Base-by-base conservation (phyloP, 768 basidiomycete genomes). In the Lenzites betulinus region DNA sequence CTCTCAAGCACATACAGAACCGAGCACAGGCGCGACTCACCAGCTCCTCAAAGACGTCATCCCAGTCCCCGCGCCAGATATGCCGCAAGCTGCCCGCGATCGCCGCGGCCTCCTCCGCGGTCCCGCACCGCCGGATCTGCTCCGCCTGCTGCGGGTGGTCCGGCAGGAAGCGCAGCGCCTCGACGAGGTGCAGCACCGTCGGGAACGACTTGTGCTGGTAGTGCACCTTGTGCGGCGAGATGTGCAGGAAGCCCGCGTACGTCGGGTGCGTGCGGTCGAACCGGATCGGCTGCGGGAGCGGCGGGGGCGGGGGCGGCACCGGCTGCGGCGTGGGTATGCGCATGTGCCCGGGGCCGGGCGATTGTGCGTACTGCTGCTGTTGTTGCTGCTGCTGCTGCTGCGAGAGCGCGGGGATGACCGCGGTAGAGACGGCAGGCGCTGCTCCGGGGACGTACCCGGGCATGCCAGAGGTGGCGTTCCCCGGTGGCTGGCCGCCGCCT, bases 141-240 rank as follows among this genome's bases (percentile, higher is more conserved):
- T 89, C 85, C 12, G 84, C 84, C 18, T 88, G 65, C 0, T 81
- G 71, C 0, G 81, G 83, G 2, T 76, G 75, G 22, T 76, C 70
- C 2, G 78, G 77, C 38, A 84, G 67, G 70, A 85, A 93, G 70
- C 89, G 89, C 67, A 89, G 75, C 9, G 90, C 89, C 72, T 93
- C 89, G 54, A 84, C 81, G n/a, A 93, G 78, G 64, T 93, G 91
- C 66, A 85, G 71, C 11, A 87, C 91, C 1, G 84, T 88, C 1
- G 88, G 88, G 65, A 86, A 93, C 42, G 73, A 71, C 54, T 75
- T 76, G 33, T 83, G 77, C 36, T 77, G 70, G 70, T 84, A 86
- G 54, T 84, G 55, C 22, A 93, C 80, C 5, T 77, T 78, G 65
- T 90, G 84, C 1, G 77, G 81, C 1, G 91, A 90, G 64, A 86